These are phyloP conservation scores for Neonectria coccinea DNA, from an alignment of 2,329 filamentous ascomycete genomes.

Conservation along the genomic window DNA sequence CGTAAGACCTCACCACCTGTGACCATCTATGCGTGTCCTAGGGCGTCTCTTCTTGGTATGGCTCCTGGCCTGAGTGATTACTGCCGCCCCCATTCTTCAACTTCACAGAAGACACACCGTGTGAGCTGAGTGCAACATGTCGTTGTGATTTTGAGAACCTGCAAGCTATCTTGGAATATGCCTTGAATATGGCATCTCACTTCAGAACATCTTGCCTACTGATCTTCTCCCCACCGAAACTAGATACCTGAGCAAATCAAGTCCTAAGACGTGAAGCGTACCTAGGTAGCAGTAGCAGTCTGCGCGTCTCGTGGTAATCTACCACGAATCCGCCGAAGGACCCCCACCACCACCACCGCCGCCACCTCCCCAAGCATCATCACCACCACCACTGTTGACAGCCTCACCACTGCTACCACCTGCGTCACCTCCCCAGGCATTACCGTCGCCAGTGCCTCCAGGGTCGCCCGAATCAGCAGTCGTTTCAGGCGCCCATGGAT, in stretches of 20 bases:
- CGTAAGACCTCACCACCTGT: too few relatives aligned
- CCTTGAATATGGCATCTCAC: constrained; percentile 13
- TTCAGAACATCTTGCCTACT: constrained; percentile 6
- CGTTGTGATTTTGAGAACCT: constrained; percentile 17
- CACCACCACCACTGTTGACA: constrained; percentile 13
- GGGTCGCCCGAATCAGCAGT: constrained; percentile 17
- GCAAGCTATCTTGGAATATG: constrained; percentile 27
- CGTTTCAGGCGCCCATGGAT: constrained; percentile 25
- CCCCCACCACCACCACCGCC: background rate
- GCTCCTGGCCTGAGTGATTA: background rate
- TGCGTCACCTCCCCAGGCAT: constrained; percentile 18
- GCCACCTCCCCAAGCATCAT: constrained; percentile 27
- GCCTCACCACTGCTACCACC: constrained; percentile 30
- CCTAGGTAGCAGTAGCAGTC: background rate
- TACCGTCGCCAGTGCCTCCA: constrained; percentile 18
- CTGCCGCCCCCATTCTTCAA: background rate
- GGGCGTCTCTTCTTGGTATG: background rate
- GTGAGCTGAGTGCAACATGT: background rate
- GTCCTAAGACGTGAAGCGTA: background rate
- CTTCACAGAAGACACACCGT: background rate
- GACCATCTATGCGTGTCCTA: too few relatives aligned
- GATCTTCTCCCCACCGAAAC: background rate
- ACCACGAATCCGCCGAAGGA: constrained; percentile 5
- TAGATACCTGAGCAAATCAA: background rate
- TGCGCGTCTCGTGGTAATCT: background rate